phyloP scores from a whole-genome alignment of 352 stramenopile species.

The Globisporangium ultimum region DNA sequence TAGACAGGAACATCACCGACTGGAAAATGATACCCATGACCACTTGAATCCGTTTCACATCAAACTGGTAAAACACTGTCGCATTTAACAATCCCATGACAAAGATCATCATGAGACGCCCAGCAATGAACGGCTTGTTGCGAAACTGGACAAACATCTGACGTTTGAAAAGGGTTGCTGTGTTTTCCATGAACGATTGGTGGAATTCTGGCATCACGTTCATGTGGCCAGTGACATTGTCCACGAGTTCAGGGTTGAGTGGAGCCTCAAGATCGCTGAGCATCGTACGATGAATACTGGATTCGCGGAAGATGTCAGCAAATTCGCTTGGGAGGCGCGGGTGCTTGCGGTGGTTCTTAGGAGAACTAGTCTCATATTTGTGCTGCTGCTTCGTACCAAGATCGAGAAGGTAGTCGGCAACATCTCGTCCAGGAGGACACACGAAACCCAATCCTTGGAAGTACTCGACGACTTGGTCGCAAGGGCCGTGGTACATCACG shows the following conservation, averaged over 20 bases:
- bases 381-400: slow-evolving; percentile 4
- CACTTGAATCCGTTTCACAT: slow-evolving; percentile 9
- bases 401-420: slow-evolving; percentile 23
- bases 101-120: slow-evolving; percentile 9
- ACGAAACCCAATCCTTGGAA: slow-evolving; percentile 55
- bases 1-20: slow-evolving; percentile 10
- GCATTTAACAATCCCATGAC: slow-evolving; percentile 14
- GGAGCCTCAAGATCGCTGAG: slow-evolving; percentile 22
- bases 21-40: slow-evolving; percentile 16
- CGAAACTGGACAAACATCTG: slow-evolving; percentile 31
- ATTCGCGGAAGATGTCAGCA: slow-evolving; percentile 26
- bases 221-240: slow-evolving; percentile 27
- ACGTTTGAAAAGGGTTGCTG: too few species aligned
- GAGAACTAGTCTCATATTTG: slow-evolving; percentile 4
- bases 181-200: slow-evolving; percentile 39
- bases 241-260: slow-evolving; percentile 19
- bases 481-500: slow-evolving; percentile 36
- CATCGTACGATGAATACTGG: slow-evolving; percentile 27
- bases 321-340: slow-evolving; percentile 38
- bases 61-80: slow-evolving; percentile 13
- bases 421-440: slow-evolving; percentile 23
- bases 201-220: slow-evolving; percentile 38
- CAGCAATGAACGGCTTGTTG: slow-evolving; percentile 19
- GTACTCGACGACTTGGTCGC: slow-evolving; percentile 52
- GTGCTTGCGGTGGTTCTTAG: too few species aligned